Evolutionary conservation across 768 basidiomycete species (phyloP).

Genomic region (Tricholoma hemisulphureum): DNA sequence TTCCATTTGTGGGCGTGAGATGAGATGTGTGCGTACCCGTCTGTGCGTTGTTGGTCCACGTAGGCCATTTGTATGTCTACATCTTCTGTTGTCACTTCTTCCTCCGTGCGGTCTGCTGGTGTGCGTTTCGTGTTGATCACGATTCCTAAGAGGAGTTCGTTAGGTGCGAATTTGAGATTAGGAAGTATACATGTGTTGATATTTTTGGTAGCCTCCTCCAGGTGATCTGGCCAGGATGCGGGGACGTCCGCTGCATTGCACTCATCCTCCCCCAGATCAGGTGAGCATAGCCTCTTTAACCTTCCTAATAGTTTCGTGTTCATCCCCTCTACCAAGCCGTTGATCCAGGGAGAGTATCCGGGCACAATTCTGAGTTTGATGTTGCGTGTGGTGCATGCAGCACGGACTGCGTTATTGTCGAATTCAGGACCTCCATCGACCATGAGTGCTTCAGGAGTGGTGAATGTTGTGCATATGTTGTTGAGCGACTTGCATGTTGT

Average conservation of each 20-base stretch:
- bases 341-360: not conserved
- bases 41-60: not conserved
- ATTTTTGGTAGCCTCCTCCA: not conserved
- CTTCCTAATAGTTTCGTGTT: no score
- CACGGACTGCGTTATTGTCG: not conserved
- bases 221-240: not conserved
- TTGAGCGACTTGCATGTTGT: no score
- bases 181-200: not conserved
- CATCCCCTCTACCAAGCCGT: no score
- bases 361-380: not conserved
- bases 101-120: no score
- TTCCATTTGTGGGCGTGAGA: no score
- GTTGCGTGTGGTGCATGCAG: not conserved
- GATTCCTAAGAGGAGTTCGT: not conserved
- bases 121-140: not conserved
- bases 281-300: not conserved
- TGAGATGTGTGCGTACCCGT: not conserved
- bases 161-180: no score
- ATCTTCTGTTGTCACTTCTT: no score
- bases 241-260: not conserved
- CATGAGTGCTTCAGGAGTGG: no score
- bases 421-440: no score
- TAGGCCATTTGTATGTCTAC: no score
- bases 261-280: not conserved
- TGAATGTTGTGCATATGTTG: no score